Conservation (phyloP, 2,329 filamentous ascomycete genomes). For the Phaeophleospora eucalypticola region DNA sequence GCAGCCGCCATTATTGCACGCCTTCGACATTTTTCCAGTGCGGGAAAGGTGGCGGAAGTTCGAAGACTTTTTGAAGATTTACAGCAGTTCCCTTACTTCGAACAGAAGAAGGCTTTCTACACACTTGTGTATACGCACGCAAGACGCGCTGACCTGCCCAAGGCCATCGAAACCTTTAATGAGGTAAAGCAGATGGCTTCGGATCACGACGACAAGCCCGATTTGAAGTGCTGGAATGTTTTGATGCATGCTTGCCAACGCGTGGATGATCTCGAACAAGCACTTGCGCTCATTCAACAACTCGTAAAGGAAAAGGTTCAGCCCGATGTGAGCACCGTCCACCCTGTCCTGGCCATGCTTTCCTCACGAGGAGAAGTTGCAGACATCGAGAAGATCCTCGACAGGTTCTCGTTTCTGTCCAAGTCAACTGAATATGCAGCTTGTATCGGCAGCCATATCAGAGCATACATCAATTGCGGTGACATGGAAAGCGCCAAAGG, state of each 20-base stretch:
- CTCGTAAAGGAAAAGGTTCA: slow-evolving; percentile 39
- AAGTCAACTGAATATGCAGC: slow-evolving; percentile 24
- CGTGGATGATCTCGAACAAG: slow-evolving; percentile 62
- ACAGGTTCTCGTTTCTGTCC: slow-evolving; percentile 49
- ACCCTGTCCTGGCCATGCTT: slow-evolving; percentile 68
- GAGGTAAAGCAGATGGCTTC: slow-evolving; percentile 47
- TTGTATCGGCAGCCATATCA: slow-evolving; percentile 63
- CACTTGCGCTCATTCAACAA: slow-evolving; percentile 62
- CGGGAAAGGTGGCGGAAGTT: slow-evolving; percentile 33
- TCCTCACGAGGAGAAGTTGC: slow-evolving; percentile 69
- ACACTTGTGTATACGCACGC: slow-evolving; percentile 69
- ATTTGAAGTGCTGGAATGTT: slow-evolving; percentile 67
- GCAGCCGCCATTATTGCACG: slow-evolving; percentile 16
- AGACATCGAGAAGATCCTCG: slow-evolving; percentile 62
- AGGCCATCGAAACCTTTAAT: slow-evolving; percentile 59
- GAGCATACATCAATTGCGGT: slow-evolving; percentile 54
- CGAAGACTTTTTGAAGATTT: slow-evolving; percentile 33
- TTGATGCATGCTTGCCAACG: slow-evolving; percentile 68
- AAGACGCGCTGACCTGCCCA: slow-evolving; percentile 58
- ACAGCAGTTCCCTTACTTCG: not conserved
- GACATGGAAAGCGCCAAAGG: slow-evolving; percentile 40
- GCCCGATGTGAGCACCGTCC: slow-evolving; percentile 64
- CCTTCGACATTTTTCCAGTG: slow-evolving; percentile 31
- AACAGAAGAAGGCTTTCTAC: slow-evolving; percentile 22
- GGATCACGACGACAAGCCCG: slow-evolving; percentile 41